These are phyloP conservation scores for Durotheca rogersii DNA, from an alignment of 495 filamentous ascomycete species.

Conservation along the genomic window DNA sequence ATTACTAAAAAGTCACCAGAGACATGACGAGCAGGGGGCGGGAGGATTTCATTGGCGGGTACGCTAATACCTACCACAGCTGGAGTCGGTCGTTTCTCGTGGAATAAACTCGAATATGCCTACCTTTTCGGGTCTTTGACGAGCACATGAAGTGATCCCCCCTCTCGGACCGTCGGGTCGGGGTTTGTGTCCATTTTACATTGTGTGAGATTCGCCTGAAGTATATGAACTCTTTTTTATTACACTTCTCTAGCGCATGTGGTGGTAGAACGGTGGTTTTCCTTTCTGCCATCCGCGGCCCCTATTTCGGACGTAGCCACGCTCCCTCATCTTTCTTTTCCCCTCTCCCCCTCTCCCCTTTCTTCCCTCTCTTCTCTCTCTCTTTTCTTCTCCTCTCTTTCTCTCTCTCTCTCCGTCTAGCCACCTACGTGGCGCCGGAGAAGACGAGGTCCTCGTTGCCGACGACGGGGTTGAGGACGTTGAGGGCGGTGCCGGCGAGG, in stretches of 20 bases:
- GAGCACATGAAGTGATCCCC: no score
- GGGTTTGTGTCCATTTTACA: no score
- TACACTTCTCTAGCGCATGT: neutral
- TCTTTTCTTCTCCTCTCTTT: neutral
- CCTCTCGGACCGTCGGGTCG: no score
- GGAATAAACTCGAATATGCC: no score
- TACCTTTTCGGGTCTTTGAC: no score
- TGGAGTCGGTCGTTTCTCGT: no score
- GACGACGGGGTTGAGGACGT: slow-evolving; percentile 45
- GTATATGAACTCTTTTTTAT: neutral
- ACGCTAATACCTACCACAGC: neutral
- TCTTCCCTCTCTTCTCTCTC: neutral
- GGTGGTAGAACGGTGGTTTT: no score
- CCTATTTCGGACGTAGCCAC: no score
- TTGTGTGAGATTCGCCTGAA: no score
- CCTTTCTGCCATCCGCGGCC: no score
- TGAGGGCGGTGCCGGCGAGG: slow-evolving; percentile 45
- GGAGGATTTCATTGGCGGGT: neutral
- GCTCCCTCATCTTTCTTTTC: neutral
- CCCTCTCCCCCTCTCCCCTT: neutral
- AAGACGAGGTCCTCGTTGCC: slow-evolving; percentile 47
- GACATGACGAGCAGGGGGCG: no score
- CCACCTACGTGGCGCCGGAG: slow-evolving; percentile 24
- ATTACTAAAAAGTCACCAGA: neutral
- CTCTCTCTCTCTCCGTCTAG: neutral